A percentile compares a stretch with the other conserved stretches of the same genome.
phyloP scores from a whole-genome alignment of 1,284 basidiomycete genomes.

The Pisolithus thermaeus region DNA sequence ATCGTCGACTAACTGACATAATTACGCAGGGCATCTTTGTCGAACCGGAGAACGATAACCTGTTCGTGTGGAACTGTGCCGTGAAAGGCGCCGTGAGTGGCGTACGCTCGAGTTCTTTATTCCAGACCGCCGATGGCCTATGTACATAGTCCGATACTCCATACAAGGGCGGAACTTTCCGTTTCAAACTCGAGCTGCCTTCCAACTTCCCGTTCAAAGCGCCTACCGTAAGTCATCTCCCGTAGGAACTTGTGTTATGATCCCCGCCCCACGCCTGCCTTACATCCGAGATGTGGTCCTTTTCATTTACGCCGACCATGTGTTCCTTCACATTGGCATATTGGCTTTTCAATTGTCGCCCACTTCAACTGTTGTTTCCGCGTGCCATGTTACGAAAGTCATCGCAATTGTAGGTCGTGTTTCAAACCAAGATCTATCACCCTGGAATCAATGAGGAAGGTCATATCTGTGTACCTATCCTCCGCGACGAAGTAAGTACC shows the following conservation, averaged over 20 bases:
- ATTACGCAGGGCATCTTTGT: constrained; percentile 52
- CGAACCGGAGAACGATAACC: constrained; percentile 64
- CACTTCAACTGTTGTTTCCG: neutral
- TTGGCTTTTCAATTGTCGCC: neutral
- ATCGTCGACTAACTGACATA: constrained; percentile 6
- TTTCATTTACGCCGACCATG: constrained; percentile 2
- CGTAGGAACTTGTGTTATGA: constrained; percentile 3
- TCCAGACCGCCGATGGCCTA: constrained; percentile 2
- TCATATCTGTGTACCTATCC: constrained; percentile 72
- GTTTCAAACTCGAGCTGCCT: constrained; percentile 67
- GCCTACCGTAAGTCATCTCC: constrained; percentile 52
- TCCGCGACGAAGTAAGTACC: constrained; percentile 70
- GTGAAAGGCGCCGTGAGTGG: constrained; percentile 70
- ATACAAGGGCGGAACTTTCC: constrained; percentile 81
- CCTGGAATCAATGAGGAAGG: constrained; percentile 92
- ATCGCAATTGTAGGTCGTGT: constrained; percentile 57
- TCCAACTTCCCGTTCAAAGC: constrained; percentile 88
- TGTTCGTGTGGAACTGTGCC: constrained; percentile 73
- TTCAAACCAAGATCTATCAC: constrained; percentile 87
- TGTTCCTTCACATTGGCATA: constrained; percentile 5
- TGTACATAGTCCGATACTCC: constrained; percentile 62
- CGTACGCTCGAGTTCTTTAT: constrained; percentile 2
- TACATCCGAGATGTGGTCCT: constrained; percentile 24
- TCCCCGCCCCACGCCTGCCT: constrained; percentile 3
- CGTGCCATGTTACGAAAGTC: constrained; percentile 19